phyloP scores from a whole-genome alignment of 495 filamentous ascomycete species.

The Lasiosphaeria hispida region DNA sequence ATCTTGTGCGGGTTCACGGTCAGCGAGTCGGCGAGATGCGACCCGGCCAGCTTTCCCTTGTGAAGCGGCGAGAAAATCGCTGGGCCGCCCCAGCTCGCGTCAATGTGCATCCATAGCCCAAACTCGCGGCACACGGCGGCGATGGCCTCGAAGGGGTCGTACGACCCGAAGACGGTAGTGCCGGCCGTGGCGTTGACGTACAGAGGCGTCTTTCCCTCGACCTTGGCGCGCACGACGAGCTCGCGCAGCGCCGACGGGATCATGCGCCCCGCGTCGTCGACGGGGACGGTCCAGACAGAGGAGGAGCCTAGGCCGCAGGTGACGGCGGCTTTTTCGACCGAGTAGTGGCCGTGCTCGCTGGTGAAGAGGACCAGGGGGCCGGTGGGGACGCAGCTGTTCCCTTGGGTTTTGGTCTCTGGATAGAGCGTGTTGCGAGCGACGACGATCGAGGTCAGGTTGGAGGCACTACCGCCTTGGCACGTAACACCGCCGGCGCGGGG shows the following conservation, averaged over 20 bases:
- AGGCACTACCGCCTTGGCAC: constrained; percentile 81
- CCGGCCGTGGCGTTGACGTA: constrained; percentile 96
- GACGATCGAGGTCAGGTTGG: constrained; percentile 83
- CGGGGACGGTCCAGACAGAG: constrained; percentile 69
- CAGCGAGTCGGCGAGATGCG: constrained; percentile 72
- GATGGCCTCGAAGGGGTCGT: constrained; percentile 75
- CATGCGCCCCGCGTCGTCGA: constrained; percentile 73
- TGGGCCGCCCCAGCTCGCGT: constrained; percentile 86
- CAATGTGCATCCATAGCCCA: constrained; percentile 85
- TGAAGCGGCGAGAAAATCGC: constrained; percentile 72
- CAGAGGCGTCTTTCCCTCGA: constrained; percentile 73
- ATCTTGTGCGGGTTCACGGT: constrained; percentile 96
- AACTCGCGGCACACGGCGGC: constrained; percentile 67
- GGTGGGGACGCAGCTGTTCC: constrained; percentile 53
- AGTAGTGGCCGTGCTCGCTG: constrained; percentile 85
- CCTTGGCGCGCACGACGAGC: constrained; percentile 55
- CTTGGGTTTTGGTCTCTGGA: constrained; percentile 68
- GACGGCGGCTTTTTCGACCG: constrained; percentile 87
- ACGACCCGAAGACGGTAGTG: constrained; percentile 89
- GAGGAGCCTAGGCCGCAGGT: constrained; percentile 77
- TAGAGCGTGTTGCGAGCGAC: constrained; percentile 85
- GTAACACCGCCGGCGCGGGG: constrained; percentile 78
- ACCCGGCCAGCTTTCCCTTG: constrained; percentile 62
- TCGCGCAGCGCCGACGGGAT: constrained; percentile 59
- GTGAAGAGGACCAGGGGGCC: constrained; percentile 82